A percentile compares a stretch with the other conserved stretches of the same genome.
Evolutionary conservation across 129 eudicot genomes (phyloP).

Genomic region (Helianthus tuberosus): DNA sequence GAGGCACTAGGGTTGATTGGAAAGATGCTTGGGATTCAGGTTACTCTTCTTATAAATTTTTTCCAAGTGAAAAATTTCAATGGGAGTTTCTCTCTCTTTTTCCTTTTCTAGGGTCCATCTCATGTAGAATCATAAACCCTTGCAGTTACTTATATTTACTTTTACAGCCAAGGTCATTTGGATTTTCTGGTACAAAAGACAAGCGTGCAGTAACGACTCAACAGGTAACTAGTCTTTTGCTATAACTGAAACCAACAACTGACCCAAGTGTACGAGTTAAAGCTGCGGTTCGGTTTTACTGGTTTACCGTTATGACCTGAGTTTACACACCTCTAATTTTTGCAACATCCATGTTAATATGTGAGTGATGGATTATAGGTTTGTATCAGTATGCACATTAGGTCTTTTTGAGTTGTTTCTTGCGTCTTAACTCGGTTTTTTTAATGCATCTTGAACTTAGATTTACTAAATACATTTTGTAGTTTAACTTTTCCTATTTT

Average conservation of each 20-base stretch:
- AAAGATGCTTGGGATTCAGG: slow-evolving; percentile 99
- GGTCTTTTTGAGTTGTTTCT: too few species aligned
- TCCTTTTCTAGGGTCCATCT: slow-evolving; percentile 1
- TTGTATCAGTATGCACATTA: too few species aligned
- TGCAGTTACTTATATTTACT: slow-evolving; percentile 12
- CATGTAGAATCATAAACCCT: background rate
- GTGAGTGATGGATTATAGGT: too few species aligned
- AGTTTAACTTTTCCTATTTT: too few species aligned
- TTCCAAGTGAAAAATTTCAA: background rate
- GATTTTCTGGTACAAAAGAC: slow-evolving; percentile 98
- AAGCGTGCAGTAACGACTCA: slow-evolving; percentile 96
- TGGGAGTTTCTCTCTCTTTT: background rate
- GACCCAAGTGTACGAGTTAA: background rate
- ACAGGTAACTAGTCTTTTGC: slow-evolving; percentile 48
- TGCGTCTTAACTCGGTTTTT: too few species aligned
- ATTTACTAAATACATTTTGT: too few species aligned
- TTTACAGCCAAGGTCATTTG: slow-evolving; percentile 92
- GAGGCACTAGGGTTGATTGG: slow-evolving; percentile 89
- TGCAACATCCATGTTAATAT: too few species aligned
- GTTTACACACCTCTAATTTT: too few species aligned
- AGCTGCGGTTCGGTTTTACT: background rate
- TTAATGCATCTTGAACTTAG: too few species aligned
- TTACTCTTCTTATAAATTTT: slow-evolving; percentile 21
- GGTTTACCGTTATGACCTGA: too few species aligned
- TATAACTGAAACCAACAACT: background rate